These are phyloP conservation scores for Eimeria acervulina DNA, from an alignment of 169 alveolate species.

Conservation along the genomic window DNA sequence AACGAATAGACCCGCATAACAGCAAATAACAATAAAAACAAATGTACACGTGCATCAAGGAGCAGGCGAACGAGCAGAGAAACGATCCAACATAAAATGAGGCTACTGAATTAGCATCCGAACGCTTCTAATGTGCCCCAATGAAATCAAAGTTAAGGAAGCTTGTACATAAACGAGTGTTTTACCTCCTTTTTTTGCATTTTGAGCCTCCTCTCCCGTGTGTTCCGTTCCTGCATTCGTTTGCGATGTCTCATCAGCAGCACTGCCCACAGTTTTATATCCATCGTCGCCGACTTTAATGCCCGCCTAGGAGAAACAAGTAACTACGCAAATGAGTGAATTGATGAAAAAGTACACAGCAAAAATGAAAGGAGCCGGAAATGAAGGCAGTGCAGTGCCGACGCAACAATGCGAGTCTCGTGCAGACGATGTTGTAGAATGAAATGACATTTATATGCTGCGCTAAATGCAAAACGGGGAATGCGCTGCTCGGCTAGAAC, in stretches of 20 bases:
- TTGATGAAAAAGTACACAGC: neutral
- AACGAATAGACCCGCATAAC: neutral
- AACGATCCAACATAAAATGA: neutral
- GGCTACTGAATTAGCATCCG: neutral
- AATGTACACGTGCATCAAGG: neutral
- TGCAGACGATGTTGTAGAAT: neutral
- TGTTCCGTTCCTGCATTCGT: constrained; percentile 49
- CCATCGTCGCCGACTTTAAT: constrained; percentile 62
- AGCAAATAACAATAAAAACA: neutral
- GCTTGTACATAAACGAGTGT: neutral
- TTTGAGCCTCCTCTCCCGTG: constrained; percentile 37
- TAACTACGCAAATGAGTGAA: neutral
- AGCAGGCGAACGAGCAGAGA: neutral
- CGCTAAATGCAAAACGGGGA: neutral
- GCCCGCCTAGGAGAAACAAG: neutral
- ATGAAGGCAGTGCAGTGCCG: neutral
- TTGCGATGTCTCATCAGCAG: constrained; percentile 48
- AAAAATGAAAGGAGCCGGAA: no score
- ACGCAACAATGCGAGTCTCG: neutral
- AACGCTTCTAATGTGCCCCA: neutral
- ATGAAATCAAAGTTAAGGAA: no score
- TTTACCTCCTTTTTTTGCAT: constrained; percentile 25
- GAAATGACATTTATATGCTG: no score
- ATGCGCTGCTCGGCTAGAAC: neutral
- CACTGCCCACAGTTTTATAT: neutral